Evolutionary conservation across 306 rosid genomes (phyloP).

Genomic region (Sesbania bispinosa): DNA sequence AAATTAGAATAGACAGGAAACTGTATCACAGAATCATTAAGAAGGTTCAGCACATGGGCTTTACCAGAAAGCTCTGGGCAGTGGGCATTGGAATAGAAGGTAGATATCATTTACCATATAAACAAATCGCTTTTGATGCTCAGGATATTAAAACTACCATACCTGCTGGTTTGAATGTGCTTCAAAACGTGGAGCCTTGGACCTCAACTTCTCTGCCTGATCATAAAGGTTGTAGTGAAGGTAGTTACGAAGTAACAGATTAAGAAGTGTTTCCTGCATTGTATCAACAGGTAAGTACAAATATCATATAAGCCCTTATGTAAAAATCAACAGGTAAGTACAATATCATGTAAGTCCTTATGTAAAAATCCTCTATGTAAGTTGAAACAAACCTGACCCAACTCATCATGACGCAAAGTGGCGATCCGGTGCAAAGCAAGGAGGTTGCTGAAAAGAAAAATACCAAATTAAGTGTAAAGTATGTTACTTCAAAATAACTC

Average conservation of each 20-base stretch:
- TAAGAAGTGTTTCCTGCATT: constrained; percentile 93
- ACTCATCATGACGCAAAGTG: constrained; percentile 92
- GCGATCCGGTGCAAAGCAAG: constrained; percentile 92
- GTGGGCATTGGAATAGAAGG: background rate
- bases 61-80: background rate
- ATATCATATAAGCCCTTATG: too few relatives aligned
- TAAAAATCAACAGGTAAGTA: too few relatives aligned
- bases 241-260: constrained; percentile 88
- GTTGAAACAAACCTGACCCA: constrained; percentile 83
- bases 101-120: background rate
- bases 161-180: constrained; percentile 99
- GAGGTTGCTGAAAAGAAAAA: constrained; percentile 58
- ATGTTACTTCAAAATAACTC: constrained; percentile 12
- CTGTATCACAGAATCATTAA: background rate
- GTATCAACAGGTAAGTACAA: too few relatives aligned
- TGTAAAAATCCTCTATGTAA: background rate
- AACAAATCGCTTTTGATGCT: too few relatives aligned
- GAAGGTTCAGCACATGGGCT: background rate
- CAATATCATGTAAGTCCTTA: constrained; percentile 25
- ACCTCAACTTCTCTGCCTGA: constrained; percentile 96
- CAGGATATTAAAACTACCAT: constrained; percentile 15
- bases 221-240: constrained; percentile 92
- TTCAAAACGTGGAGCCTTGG: constrained; percentile 97
- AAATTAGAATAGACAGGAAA: background rate
- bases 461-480: background rate